A percentile compares a stretch with the other conserved stretches of the same genome.
phyloP scores from a whole-genome alignment of 2,329 filamentous ascomycete species.

The Xylaria sp. region DNA sequence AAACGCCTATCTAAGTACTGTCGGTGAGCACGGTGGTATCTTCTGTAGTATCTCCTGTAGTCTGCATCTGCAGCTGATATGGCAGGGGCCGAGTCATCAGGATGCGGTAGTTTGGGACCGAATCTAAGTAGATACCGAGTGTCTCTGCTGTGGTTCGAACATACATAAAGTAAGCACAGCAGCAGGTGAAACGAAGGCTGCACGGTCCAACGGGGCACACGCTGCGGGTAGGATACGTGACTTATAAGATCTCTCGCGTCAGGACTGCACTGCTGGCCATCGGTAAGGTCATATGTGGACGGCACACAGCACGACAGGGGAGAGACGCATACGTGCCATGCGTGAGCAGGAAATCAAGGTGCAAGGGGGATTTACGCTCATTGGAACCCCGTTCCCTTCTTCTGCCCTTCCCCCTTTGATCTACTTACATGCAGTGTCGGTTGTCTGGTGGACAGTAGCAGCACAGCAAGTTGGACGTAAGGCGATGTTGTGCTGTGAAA shows the following conservation, averaged over 20 bases:
- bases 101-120: background rate
- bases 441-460: no score
- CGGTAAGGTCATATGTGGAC: background rate
- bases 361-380: background rate
- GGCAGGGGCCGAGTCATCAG: background rate
- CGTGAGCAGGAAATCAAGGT: background rate
- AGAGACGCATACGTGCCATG: background rate
- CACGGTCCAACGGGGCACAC: background rate
- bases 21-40: background rate
- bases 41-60: background rate
- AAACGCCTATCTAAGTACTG: background rate
- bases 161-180: no score
- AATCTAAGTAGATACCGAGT: no score
- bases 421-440: no score
- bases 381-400: no score
- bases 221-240: background rate
- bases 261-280: background rate
- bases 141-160: no score
- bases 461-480: background rate
- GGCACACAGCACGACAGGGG: no score
- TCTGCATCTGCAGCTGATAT: conserved; percentile 17
- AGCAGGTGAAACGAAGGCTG: background rate
- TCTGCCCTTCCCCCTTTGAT: no score
- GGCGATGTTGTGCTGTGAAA: background rate
- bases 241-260: background rate